A percentile compares a stretch with the other conserved stretches of the same genome.
These are phyloP conservation scores for Acanthamoeba healyi DNA, from an alignment of 208 protist genomes.

Conservation along the genomic window DNA sequence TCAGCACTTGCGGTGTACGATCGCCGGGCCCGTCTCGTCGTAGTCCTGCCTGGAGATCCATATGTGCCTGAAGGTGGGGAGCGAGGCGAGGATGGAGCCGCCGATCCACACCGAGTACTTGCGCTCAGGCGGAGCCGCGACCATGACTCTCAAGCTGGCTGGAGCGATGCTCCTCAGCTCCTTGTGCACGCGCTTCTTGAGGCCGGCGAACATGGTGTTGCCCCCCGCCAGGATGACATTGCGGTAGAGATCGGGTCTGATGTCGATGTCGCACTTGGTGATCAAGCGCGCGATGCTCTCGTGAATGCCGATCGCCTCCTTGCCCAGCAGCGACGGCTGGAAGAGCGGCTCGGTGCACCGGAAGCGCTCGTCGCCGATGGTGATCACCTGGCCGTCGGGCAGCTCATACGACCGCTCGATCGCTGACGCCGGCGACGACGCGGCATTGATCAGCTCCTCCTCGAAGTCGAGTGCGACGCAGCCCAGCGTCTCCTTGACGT, in stretches of 20 bases:
- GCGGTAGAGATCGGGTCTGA: conserved; percentile 96
- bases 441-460: conserved; percentile 93
- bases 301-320: conserved; percentile 96
- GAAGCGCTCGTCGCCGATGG: conserved; percentile 82
- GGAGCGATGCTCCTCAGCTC: conserved; percentile 95
- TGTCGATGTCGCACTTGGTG: conserved; percentile 96
- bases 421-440: conserved; percentile 74
- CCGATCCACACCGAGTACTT: conserved; percentile 91
- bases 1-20: too few species aligned
- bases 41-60: conserved; percentile 99
- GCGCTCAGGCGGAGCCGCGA: conserved; percentile 85
- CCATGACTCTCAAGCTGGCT: conserved; percentile 55
- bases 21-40: conserved; percentile 93
- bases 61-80: conserved; percentile 91
- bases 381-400: conserved; percentile 77
- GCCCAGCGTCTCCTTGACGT: conserved; percentile 88
- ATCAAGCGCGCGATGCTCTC: conserved; percentile 97
- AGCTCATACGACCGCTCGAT: conserved; percentile 47
- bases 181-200: conserved; percentile 96
- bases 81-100: conserved; percentile 89
- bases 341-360: conserved; percentile 97
- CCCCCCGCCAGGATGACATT: conserved; percentile 96
- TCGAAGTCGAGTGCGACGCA: conserved; percentile 94
- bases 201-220: conserved; percentile 84
- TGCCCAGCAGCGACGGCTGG: conserved; percentile 93